Percentiles rank a stretch among this genome's conserved stretches.
Conservation (phyloP, 2,329 filamentous ascomycete species). For the Beauveria rudraprayagi region DNA sequence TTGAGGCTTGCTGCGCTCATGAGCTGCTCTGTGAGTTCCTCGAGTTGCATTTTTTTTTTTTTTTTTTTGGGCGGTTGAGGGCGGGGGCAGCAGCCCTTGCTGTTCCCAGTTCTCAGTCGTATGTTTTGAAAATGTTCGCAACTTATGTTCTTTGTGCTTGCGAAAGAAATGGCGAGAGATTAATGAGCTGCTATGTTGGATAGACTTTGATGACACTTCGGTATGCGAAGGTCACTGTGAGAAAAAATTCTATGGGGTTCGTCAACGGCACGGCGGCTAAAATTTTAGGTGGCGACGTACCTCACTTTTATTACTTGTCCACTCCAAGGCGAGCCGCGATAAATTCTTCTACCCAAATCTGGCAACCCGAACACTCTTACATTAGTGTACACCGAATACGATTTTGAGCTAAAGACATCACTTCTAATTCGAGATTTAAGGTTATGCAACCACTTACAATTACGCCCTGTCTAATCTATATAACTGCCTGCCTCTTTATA, state of each 20-base stretch:
- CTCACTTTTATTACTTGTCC: not conserved
- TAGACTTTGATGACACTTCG: not conserved
- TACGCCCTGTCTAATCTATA: slow-evolving; percentile 11
- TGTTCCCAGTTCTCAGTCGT: not conserved
- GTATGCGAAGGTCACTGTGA: not conserved
- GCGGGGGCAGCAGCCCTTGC: not conserved
- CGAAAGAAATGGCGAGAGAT: not conserved
- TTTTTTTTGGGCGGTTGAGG: not conserved
- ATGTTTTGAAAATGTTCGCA: not conserved
- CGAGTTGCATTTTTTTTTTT: slow-evolving; percentile 26
- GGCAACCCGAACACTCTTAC: not conserved
- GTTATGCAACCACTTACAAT: slow-evolving; percentile 4
- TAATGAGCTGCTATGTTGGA: not conserved
- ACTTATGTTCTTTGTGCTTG: not conserved
- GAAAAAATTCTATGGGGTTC: slow-evolving; percentile 11
- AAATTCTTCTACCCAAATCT: not conserved
- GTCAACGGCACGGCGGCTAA: not conserved
- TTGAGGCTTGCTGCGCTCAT: slow-evolving; percentile 16
- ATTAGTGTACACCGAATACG: not conserved
- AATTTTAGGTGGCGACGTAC: slow-evolving; percentile 3
- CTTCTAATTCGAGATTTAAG: not conserved
- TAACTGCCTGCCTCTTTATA: slow-evolving; percentile 12
- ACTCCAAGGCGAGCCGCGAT: not conserved
- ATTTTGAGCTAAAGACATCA: not conserved
- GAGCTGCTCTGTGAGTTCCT: slow-evolving; percentile 34